These are phyloP conservation scores for Mortierella sp. DNA, from an alignment of 371 early-diverging fungal species.

Conservation along the genomic window DNA sequence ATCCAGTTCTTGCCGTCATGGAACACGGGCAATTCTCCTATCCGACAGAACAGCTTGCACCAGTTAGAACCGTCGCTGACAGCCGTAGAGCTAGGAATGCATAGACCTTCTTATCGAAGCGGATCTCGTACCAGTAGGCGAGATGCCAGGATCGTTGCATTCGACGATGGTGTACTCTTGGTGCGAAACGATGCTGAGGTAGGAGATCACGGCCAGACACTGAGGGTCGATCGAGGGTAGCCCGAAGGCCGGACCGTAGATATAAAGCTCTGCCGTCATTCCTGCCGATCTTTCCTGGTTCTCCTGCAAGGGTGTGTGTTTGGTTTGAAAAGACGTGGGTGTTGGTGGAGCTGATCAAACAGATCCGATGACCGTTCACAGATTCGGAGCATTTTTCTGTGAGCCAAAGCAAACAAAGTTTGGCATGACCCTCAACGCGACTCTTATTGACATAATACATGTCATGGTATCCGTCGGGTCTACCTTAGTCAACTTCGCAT, in stretches of 20 bases:
- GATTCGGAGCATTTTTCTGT: too few species aligned
- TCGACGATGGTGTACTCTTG: slow-evolving; percentile 21
- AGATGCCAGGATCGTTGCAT: slow-evolving; percentile 23
- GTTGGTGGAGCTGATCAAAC: too few species aligned
- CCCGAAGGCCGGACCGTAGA: slow-evolving; percentile 67
- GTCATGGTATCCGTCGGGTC: too few species aligned
- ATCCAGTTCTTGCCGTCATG: slow-evolving; percentile 70
- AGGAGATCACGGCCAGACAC: slow-evolving; percentile 64
- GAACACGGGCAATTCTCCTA: slow-evolving; percentile 70
- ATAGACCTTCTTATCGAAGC: background rate
- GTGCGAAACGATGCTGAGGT: slow-evolving; percentile 57
- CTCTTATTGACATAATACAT: too few species aligned
- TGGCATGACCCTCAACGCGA: too few species aligned
- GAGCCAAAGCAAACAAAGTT: too few species aligned
- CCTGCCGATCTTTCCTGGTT: background rate
- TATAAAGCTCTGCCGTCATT: slow-evolving; percentile 58
- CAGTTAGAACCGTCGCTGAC: too few species aligned
- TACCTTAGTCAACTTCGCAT: slow-evolving; percentile 8
- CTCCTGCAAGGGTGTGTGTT: too few species aligned
- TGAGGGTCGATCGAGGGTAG: slow-evolving; percentile 71
- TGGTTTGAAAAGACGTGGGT: too few species aligned
- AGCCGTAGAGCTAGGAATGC: background rate
- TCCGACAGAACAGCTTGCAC: background rate
- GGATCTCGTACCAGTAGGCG: slow-evolving; percentile 13
- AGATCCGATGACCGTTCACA: too few species aligned